Percentiles rank a stretch among this genome's conserved stretches.
These are phyloP conservation scores for Clarkia xantiana DNA, from an alignment of 345 rosid species.

Conservation along the genomic window DNA sequence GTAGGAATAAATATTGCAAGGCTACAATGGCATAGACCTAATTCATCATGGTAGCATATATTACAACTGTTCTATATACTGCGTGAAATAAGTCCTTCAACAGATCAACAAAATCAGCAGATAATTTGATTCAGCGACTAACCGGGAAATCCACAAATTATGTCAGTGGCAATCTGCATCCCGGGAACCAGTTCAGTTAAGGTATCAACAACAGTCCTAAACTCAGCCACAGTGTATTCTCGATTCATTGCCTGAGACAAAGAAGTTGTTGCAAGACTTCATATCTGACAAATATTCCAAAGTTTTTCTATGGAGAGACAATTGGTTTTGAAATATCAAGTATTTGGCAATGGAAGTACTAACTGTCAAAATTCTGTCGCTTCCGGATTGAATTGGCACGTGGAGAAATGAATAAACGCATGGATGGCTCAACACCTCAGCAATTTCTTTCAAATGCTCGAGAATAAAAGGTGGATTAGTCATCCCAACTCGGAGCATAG, in stretches of 20 bases:
- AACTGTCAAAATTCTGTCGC: conserved; percentile 66
- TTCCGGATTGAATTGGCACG: conserved; percentile 90
- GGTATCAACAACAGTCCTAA: conserved; percentile 85
- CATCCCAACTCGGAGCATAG: conserved; percentile 94
- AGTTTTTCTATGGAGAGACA: neutral
- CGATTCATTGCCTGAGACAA: conserved; percentile 77
- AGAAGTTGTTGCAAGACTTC: neutral
- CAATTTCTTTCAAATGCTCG: conserved; percentile 83
- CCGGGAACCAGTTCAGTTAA: conserved; percentile 83
- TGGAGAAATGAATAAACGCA: conserved; percentile 93
- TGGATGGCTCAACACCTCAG: conserved; percentile 69
- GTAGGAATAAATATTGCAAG: neutral
- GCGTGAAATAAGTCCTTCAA: neutral
- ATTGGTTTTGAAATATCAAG: neutral
- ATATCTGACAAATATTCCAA: neutral
- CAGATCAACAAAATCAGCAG: conserved; percentile 1
- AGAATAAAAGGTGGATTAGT: conserved; percentile 96
- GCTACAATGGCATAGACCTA: neutral
- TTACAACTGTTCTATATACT: too few species aligned
- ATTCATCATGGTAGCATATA: too few species aligned
- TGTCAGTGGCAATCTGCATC: conserved; percentile 95
- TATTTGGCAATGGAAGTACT: conserved; percentile 14
- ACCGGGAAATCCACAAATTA: conserved; percentile 97
- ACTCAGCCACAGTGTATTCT: conserved; percentile 63
- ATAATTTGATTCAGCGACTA: conserved; percentile 13